Base-by-base conservation (phyloP, 306 rosid species). In the Rosa rugosa region DNA sequence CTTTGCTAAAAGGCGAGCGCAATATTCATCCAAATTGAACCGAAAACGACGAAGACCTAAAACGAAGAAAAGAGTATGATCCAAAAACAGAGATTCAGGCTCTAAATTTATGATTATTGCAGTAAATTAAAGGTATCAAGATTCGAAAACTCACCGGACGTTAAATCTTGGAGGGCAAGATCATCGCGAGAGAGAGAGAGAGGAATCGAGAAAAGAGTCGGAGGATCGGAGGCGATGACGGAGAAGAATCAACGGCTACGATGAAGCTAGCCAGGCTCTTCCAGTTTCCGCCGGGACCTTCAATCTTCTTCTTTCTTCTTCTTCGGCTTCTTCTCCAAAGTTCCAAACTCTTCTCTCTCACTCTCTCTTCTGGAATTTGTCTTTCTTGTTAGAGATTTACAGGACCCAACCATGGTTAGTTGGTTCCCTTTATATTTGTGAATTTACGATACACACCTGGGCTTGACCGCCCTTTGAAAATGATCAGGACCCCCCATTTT, bases 221-320 rank as follows among this genome's bases (percentile, higher is more conserved):
- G 65, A 20, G 76, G 65, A 20, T 9, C 44, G 41, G 41, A 60
- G 8, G 67, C 40, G 67, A 11, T 5, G 66, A 60, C n/a, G 64
- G 34, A 72, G 67, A 73, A 73, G 77, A 73, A 51, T 51, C 67
- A 22, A 54, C 38, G 51, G 67, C 77, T n/a, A n/a, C 9, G 77
- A 54, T 53, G 63, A 11, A 53, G 18, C 67, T 27, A 62, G 49
- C 65, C 47, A 18, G 59, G 59, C 1, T 46, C 44, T 71, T 71
- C 75, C 42, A 8, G 74, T 12, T 62, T 62, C 40, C 45, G 45
- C 46, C 71, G 25, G 12, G 45, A 38, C 12, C 45, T 38, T n/a
- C 20, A 38, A 18, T 66, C 71, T 66, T 34, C 69, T 62, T 25
- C 40, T 25, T 9, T 49, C 36, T 31, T 31, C 36, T 27, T 27